A percentile compares a stretch with the other conserved stretches of the same genome.
These are phyloP conservation scores for Pythium volutum DNA, from an alignment of 352 stramenopile species.

Conservation along the genomic window DNA sequence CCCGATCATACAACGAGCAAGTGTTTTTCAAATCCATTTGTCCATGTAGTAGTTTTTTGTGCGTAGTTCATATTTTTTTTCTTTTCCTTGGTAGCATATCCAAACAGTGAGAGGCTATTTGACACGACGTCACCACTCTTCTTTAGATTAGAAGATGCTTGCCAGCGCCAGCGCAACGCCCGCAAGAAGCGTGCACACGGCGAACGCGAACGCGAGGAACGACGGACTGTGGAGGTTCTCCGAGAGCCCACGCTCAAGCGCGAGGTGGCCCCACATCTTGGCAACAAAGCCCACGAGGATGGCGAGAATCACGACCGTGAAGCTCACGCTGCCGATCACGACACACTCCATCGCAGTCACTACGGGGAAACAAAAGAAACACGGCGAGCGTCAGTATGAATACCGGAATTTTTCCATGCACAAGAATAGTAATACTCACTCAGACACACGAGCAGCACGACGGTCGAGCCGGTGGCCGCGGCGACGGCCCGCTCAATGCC, in stretches of 20 bases:
- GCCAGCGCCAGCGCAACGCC: constrained; percentile 19
- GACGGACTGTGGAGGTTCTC: constrained; percentile 9
- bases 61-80: too few species aligned
- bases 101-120: too few species aligned
- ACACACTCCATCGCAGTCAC: constrained; percentile 20
- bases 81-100: too few species aligned
- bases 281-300: constrained; percentile 8
- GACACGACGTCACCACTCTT: too few species aligned
- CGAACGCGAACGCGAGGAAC: constrained; percentile 21
- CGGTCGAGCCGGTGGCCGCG: constrained; percentile 7
- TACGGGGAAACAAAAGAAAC: not conserved
- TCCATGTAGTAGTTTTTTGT: too few species aligned
- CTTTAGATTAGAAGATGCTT: constrained; percentile 1
- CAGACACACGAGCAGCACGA: constrained; percentile 17
- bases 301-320: constrained; percentile 18
- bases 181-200: constrained; percentile 13
- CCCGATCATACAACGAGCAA: too few species aligned
- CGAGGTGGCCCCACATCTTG: constrained; percentile 19
- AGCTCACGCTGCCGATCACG: constrained; percentile 10
- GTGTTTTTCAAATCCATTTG: too few species aligned
- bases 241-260: constrained; percentile 11
- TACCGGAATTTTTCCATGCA: not conserved
- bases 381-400: not conserved
- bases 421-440: constrained; percentile 12
- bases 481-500: constrained; percentile 19